These are phyloP conservation scores for Trypanosoma theileri DNA, from an alignment of 208 protist genomes.

Conservation along the genomic window DNA sequence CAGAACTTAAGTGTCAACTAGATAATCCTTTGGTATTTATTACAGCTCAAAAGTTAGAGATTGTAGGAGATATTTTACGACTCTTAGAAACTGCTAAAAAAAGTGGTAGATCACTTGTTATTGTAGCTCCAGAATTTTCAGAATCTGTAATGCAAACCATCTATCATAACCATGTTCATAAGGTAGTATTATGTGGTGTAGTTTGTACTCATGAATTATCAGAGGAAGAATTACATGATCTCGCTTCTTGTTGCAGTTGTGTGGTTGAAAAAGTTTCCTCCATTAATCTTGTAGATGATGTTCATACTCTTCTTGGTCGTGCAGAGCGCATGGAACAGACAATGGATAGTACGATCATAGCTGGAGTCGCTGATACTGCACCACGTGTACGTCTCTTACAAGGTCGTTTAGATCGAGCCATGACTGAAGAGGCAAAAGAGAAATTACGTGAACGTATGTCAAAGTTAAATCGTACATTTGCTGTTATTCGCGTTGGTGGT, in stretches of 20 bases:
- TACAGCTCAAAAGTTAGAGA: slow-evolving; percentile 51
- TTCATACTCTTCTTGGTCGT: slow-evolving; percentile 56
- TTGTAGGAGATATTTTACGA: slow-evolving; percentile 59
- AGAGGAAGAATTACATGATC: slow-evolving; percentile 98
- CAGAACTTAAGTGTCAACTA: slow-evolving; percentile 91
- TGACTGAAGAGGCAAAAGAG: slow-evolving; percentile 95
- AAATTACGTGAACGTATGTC: slow-evolving; percentile 94
- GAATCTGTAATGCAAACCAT: slow-evolving; percentile 80
- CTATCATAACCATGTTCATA: slow-evolving; percentile 95
- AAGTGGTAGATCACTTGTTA: slow-evolving; percentile 52
- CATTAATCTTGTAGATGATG: slow-evolving; percentile 62
- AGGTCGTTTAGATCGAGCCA: slow-evolving; percentile 84
- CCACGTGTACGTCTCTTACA: slow-evolving; percentile 95
- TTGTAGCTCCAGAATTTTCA: slow-evolving; percentile 73
- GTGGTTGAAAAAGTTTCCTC: slow-evolving; percentile 87
- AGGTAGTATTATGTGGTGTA: slow-evolving; percentile 89
- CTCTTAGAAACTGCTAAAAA: slow-evolving; percentile 68
- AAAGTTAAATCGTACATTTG: slow-evolving; percentile 86
- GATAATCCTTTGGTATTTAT: slow-evolving; percentile 95
- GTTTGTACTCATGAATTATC: slow-evolving; percentile 97
- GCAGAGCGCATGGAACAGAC: slow-evolving; percentile 82
- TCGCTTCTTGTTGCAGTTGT: slow-evolving; percentile 97
- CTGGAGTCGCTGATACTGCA: slow-evolving; percentile 59
- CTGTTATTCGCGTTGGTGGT: slow-evolving; percentile 97
- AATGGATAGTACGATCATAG: slow-evolving; percentile 98